A percentile compares a stretch with the other conserved stretches of the same genome.
phyloP scores from a whole-genome alignment of 768 basidiomycete genomes.

The Serendipita sp. region DNA sequence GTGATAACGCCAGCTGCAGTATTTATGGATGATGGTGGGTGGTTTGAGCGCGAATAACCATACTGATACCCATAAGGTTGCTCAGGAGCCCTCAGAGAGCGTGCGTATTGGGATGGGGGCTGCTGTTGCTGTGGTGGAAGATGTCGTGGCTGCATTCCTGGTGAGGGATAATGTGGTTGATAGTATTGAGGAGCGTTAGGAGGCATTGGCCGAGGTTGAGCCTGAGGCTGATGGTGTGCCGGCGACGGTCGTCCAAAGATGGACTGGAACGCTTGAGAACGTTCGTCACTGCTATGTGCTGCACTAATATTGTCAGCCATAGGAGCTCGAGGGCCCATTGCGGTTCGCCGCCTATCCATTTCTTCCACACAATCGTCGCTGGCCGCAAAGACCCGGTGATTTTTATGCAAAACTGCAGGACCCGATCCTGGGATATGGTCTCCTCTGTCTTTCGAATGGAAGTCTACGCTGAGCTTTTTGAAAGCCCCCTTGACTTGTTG shows the following conservation, averaged over 20 bases:
- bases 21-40: slow-evolving; percentile 36
- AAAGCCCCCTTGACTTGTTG: neutral
- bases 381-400: neutral
- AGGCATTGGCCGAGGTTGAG: slow-evolving; percentile 15
- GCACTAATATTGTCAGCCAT: neutral
- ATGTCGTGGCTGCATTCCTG: slow-evolving; percentile 17
- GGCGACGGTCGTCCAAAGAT: slow-evolving; percentile 70
- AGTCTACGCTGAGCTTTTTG: neutral
- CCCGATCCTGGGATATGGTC: neutral
- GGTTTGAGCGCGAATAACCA: slow-evolving; percentile 20
- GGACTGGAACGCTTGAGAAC: slow-evolving; percentile 67
- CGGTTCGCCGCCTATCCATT: slow-evolving; percentile 4
- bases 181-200: slow-evolving; percentile 15
- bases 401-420: neutral
- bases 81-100: slow-evolving; percentile 15
- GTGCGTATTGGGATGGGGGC: slow-evolving; percentile 16
- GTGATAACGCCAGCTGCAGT: slow-evolving; percentile 32
- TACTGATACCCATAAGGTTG: slow-evolving; percentile 14
- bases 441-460: neutral
- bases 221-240: slow-evolving; percentile 26
- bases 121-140: slow-evolving; percentile 13
- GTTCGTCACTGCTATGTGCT: slow-evolving; percentile 31
- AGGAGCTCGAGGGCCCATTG: slow-evolving; percentile 4
- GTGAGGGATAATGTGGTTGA: slow-evolving; percentile 17
- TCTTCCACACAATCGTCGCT: neutral